Percentiles rank a stretch among this genome's conserved stretches.
Evolutionary conservation across 352 stramenopile genomes (phyloP).

Genomic region (Phytophthora fragariaefolia): DNA sequence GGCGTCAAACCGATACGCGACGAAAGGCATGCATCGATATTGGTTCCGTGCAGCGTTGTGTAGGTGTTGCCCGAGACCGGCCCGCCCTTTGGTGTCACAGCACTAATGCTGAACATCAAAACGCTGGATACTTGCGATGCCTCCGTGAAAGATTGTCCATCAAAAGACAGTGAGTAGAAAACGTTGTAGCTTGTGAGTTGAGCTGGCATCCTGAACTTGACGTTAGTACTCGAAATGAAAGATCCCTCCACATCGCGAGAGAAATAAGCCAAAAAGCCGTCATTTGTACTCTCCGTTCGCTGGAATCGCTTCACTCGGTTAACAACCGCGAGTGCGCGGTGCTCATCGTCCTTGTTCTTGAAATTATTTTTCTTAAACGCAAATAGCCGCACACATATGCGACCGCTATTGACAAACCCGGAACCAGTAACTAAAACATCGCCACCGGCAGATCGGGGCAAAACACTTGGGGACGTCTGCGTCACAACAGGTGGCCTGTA

Average conservation of each 20-base stretch:
- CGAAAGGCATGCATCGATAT: conserved; percentile 62
- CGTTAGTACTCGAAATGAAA: conserved; percentile 46
- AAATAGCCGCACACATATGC: conserved; percentile 58
- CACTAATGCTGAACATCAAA: conserved; percentile 61
- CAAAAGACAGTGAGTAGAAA: conserved; percentile 72
- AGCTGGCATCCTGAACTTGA: conserved; percentile 53
- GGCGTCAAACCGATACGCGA: conserved; percentile 30
- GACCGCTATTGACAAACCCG: conserved; percentile 51
- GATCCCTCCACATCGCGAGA: conserved; percentile 43
- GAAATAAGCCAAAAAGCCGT: conserved; percentile 54
- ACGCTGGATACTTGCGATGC: conserved; percentile 43
- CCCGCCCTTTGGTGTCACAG: conserved; percentile 59
- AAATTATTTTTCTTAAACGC: conserved; percentile 43
- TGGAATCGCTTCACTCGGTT: conserved; percentile 43
- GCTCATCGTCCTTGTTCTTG: conserved; percentile 35
- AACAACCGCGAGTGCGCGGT: conserved; percentile 36
- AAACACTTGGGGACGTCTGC: conserved; percentile 49
- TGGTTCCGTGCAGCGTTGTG: conserved; percentile 60
- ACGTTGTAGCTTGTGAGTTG: conserved; percentile 66
- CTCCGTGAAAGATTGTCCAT: conserved; percentile 53
- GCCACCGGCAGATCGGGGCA: conserved; percentile 63
- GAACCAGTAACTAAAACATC: conserved; percentile 52
- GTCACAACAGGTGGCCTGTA: conserved; percentile 56
- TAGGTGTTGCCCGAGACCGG: conserved; percentile 80
- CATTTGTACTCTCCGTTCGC: conserved; percentile 19